Base-by-base conservation (phyloP, 2,329 filamentous ascomycete genomes). In the Gnomoniopsis sp. region DNA sequence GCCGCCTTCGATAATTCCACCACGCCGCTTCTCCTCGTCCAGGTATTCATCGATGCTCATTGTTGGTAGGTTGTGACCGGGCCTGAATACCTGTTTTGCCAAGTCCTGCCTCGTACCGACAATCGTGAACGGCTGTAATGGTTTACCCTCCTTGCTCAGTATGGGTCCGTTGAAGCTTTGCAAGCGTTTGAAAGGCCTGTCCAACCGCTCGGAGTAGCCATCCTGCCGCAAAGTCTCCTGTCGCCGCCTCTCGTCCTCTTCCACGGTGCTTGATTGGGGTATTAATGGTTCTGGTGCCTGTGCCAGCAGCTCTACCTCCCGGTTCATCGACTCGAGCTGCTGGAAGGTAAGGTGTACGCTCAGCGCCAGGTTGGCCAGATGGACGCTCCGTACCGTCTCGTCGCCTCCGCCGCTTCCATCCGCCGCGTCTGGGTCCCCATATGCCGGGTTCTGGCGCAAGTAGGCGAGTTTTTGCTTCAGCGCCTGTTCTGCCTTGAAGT, bases 1-100 rank as follows among this genome's bases (percentile, higher is more conserved):
- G 33, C 92, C 92, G 38, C 93, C 95, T 69, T 97, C 89, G 57
- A 98, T 90, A 59, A 99, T 93, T 21, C 91, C 91, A 17, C 95
- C 95, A 62, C 90, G 80, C 65, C 84, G 83, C 69, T 84, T 83
- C 77, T 98, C 95, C 73, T 98, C 93, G 54, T 96, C 95, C 17
- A 99, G 79, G 69, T 98, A 99, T 76, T 99, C 95, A 66, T 99
- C 95, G 62, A 99, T 97, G 1, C 86, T 90, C 95, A 99, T 98
- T 3, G 95, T 98, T 1, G 95, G 95, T 59, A 99, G 77, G 74
- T 91, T 97, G 71, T 99, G 95, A 8, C 95, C 91, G 0, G 91
- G 86, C 57, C 90, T 83, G 74, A 99, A 99, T 0, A 99, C 93
- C 2, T 89, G 89, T 59, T 87, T 81, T 61, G 87, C 84, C 60